A percentile compares a stretch with the other conserved stretches of the same genome.
Evolutionary conservation across 2,329 filamentous ascomycete genomes (phyloP).

Genomic region (Ceratocystis harringtonii): DNA sequence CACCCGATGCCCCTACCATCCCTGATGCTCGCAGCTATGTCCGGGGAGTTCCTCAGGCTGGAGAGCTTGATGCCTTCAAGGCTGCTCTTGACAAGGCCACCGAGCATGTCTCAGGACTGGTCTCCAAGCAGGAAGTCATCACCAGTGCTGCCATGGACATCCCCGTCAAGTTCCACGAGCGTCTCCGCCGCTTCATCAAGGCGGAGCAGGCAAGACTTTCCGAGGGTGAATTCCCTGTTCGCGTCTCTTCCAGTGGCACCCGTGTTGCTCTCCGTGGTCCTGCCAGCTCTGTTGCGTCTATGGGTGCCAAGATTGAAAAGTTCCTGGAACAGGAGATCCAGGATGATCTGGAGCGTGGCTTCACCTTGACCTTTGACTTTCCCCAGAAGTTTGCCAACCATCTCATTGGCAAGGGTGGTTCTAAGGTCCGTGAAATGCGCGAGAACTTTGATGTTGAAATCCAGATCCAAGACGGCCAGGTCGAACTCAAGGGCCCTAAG

Average conservation of each 20-base stretch:
- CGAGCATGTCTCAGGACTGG: conserved; percentile 41
- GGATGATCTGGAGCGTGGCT: conserved; percentile 86
- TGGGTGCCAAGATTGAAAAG: conserved; percentile 56
- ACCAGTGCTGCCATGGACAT: conserved; percentile 39
- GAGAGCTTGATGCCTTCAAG: conserved; percentile 44
- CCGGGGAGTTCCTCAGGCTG: conserved; percentile 18
- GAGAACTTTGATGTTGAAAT: conserved; percentile 59
- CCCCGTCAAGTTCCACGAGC: conserved; percentile 41
- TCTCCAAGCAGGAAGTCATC: conserved; percentile 44
- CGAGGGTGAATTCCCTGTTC: conserved; percentile 43
- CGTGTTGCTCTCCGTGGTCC: conserved; percentile 65
- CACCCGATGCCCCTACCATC: conserved; percentile 35
- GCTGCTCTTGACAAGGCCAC: conserved; percentile 40
- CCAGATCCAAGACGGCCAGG: conserved; percentile 83
- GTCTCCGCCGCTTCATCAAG: conserved; percentile 48
- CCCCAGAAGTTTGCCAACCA: conserved; percentile 90
- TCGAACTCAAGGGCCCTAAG: conserved; percentile 89
- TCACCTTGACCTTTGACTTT: conserved; percentile 76
- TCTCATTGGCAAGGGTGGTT: conserved; percentile 53
- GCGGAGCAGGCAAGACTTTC: conserved; percentile 41
- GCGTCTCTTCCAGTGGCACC: conserved; percentile 43
- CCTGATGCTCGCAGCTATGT: conserved; percentile 19
- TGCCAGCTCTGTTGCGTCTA: conserved; percentile 51
- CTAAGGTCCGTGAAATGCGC: conserved; percentile 49
- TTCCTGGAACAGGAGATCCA: conserved; percentile 81